Conservation (phyloP, 768 basidiomycete species). For the Boletus vinaceobasis region DNA sequence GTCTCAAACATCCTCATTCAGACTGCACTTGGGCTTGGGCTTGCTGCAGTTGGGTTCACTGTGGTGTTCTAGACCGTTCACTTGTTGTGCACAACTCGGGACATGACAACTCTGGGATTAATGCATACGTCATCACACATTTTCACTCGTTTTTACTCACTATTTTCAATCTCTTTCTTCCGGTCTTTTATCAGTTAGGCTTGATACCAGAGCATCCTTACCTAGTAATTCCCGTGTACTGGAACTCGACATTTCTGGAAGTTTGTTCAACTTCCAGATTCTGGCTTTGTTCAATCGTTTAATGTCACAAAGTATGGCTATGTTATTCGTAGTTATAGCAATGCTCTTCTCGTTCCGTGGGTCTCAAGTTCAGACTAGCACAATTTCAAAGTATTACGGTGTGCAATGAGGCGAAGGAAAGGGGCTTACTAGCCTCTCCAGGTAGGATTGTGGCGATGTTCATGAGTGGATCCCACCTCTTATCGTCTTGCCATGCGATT, state of each 20-base stretch:
- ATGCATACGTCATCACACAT: not conserved
- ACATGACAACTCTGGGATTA: not conserved
- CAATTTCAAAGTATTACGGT: not conserved
- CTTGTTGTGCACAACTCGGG: not conserved
- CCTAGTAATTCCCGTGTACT: not conserved
- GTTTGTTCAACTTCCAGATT: not conserved
- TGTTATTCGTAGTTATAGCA: conserved; percentile 9
- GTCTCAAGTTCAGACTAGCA: not conserved
- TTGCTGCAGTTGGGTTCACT: conserved; percentile 19
- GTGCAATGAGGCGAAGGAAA: not conserved
- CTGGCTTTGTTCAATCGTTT: not conserved
- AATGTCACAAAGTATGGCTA: not conserved
- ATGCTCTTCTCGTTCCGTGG: not conserved
- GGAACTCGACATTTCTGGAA: not conserved
- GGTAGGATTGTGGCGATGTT: conserved; percentile 31
- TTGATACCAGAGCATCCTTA: not conserved
- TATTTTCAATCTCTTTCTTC: not conserved
- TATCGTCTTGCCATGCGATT: conserved; percentile 56
- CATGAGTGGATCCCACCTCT: conserved; percentile 52
- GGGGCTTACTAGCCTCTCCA: conserved; percentile 10
- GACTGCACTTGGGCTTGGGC: conserved; percentile 15
- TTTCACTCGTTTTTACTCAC: not conserved
- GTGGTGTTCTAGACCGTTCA: conserved; percentile 13
- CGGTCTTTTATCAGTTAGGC: not conserved
- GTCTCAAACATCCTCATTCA: conserved; percentile 10